A percentile compares a stretch with the other conserved stretches of the same genome.
phyloP scores from a whole-genome alignment of 2,329 filamentous ascomycete genomes.

The Pseudogymnoascus sp. region DNA sequence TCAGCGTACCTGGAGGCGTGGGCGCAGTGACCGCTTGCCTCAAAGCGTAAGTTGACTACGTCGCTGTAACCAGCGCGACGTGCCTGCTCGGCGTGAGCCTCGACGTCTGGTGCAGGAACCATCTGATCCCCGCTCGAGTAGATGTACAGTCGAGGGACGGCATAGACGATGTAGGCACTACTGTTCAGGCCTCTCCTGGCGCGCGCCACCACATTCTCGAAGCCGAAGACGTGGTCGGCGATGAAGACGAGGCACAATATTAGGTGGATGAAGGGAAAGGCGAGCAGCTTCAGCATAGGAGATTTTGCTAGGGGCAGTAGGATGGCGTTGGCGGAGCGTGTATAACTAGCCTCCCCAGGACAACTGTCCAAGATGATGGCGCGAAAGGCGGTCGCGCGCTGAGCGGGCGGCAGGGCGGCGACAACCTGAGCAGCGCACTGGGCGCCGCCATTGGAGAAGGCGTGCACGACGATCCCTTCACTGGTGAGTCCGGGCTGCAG shows the following conservation, averaged over 20 bases:
- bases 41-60: not conserved
- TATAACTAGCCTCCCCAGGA: constrained; percentile 13
- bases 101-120: not conserved
- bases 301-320: not conserved
- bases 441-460: constrained; percentile 53
- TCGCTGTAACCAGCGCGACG: not conserved
- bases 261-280: constrained; percentile 27
- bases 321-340: not conserved
- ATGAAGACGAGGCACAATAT: constrained; percentile 50
- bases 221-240: constrained; percentile 42
- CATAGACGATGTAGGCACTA: not conserved
- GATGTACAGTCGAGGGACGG: not conserved
- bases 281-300: not conserved
- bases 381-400: not conserved
- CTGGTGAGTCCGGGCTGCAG: constrained; percentile 15
- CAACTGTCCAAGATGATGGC: constrained; percentile 20
- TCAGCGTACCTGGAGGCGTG: not conserved
- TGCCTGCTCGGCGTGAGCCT: not conserved
- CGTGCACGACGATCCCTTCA: constrained; percentile 41
- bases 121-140: not conserved
- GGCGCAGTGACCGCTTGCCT: not conserved
- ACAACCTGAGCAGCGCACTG: constrained; percentile 24
- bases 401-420: constrained; percentile 12
- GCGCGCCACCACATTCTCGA: not conserved
- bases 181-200: not conserved